Evolutionary conservation across 345 rosid genomes (phyloP).

Genomic region (Brassica incana): DNA sequence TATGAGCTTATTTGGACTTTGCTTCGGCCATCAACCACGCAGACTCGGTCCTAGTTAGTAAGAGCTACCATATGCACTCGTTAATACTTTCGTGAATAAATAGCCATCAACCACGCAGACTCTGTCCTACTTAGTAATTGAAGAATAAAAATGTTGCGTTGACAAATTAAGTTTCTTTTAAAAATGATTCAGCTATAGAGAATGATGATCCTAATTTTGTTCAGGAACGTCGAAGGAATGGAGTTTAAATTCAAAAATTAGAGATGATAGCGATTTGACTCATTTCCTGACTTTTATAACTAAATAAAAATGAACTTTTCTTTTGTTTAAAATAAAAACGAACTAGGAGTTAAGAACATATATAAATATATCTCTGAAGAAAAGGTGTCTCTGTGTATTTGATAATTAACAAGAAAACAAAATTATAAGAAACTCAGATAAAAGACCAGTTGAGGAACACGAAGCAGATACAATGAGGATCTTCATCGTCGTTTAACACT

Average conservation of each 20-base stretch:
- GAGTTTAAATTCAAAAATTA: slow-evolving; percentile 12
- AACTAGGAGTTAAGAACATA: slow-evolving; percentile 23
- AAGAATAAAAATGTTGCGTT: background rate
- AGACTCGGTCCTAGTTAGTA: background rate
- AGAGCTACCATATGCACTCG: background rate
- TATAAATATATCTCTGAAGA: slow-evolving; percentile 28
- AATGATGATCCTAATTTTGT: background rate
- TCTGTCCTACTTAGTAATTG: background rate
- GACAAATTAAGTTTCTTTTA: background rate
- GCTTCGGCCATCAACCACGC: background rate
- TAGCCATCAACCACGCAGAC: background rate
- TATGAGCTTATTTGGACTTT: background rate
- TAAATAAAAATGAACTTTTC: slow-evolving; percentile 27
- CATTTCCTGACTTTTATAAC: background rate
- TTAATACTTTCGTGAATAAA: background rate
- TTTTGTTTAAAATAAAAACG: slow-evolving; percentile 17
- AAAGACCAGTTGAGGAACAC: slow-evolving; percentile 97
- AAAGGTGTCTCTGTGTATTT: slow-evolving; percentile 12
- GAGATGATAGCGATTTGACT: slow-evolving; percentile 19
- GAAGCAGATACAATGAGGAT: slow-evolving; percentile 85
- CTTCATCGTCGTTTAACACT: slow-evolving; percentile 84
- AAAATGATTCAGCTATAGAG: background rate
- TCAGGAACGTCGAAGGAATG: background rate
- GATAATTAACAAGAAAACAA: slow-evolving; percentile 13
- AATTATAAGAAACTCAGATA: slow-evolving; percentile 41